phyloP scores from a whole-genome alignment of 2,329 filamentous ascomycete genomes.

The Metarhizium rileyi region DNA sequence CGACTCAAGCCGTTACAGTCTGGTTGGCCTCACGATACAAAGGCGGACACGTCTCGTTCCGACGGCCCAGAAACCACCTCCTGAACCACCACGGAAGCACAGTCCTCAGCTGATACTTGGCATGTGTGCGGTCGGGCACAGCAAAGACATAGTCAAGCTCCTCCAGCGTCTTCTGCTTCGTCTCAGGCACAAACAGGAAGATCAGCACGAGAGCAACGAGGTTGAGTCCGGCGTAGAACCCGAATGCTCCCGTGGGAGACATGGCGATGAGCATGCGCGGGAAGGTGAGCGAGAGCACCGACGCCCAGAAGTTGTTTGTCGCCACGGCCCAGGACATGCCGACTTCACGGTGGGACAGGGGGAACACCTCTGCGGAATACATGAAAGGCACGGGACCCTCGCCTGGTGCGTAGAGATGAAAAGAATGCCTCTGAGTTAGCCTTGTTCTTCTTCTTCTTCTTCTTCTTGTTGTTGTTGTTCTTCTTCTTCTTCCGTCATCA shows the following conservation, averaged over 20 bases:
- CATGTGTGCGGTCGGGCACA: conserved; percentile 30
- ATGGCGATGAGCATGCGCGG: conserved; percentile 22
- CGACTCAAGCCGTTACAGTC: too few relatives aligned
- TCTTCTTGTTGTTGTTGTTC: background rate
- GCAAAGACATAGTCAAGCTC: conserved; percentile 41
- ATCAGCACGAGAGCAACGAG: conserved; percentile 35
- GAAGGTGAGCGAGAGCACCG: conserved; percentile 18
- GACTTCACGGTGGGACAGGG: conserved; percentile 27
- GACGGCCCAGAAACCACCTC: conserved; percentile 11
- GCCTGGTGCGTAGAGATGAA: conserved; percentile 13
- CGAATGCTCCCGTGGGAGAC: conserved; percentile 24
- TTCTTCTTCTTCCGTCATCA: background rate
- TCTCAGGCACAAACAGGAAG: conserved; percentile 40
- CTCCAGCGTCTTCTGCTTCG: conserved; percentile 40
- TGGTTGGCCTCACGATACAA: conserved; percentile 4
- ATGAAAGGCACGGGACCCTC: conserved; percentile 28
- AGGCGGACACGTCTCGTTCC: conserved; percentile 7
- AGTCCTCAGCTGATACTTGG: conserved; percentile 27
- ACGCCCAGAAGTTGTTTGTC: conserved; percentile 22
- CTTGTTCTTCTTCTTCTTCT: background rate
- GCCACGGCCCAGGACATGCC: conserved; percentile 30
- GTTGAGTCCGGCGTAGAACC: conserved; percentile 39
- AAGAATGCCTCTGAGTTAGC: too few relatives aligned
- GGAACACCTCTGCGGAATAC: conserved; percentile 29
- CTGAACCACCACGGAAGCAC: conserved; percentile 29